Conservation (phyloP, 176 grass and related monocot genomes). For the Zizania latifolia region DNA sequence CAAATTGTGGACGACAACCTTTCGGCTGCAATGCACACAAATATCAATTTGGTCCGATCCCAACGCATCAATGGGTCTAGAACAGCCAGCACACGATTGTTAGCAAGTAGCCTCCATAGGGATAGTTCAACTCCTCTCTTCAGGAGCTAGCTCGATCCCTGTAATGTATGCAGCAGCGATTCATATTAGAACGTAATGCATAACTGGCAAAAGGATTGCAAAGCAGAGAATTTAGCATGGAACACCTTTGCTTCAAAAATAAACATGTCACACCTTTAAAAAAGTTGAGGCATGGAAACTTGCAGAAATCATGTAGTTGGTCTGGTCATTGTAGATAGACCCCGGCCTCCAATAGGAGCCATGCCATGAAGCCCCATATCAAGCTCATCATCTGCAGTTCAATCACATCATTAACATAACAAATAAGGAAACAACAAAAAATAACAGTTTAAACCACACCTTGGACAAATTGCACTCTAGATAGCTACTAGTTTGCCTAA, state of each 20-base stretch:
- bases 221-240: too few relatives aligned
- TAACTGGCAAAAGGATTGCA: background rate
- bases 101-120: background rate
- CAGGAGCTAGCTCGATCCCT: constrained; percentile 19
- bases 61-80: background rate
- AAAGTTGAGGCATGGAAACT: background rate
- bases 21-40: background rate
- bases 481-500: background rate
- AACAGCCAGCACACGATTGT: background rate
- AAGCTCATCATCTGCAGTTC: constrained; percentile 51
- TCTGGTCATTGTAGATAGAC: constrained; percentile 94
- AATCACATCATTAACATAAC: constrained; percentile 7
- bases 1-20: background rate
- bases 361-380: constrained; percentile 60
- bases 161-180: background rate
- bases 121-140: constrained; percentile 7
- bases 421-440: background rate
- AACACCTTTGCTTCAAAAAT: background rate
- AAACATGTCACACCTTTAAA: constrained; percentile 17
- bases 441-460: background rate
- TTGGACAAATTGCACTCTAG: background rate
- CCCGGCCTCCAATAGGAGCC: constrained; percentile 59
- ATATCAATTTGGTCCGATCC: background rate
- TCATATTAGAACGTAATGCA: background rate
- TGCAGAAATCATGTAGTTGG: constrained; percentile 61